Base-by-base conservation (phyloP, 1,284 basidiomycete genomes). In the Ustilago hordei region DNA sequence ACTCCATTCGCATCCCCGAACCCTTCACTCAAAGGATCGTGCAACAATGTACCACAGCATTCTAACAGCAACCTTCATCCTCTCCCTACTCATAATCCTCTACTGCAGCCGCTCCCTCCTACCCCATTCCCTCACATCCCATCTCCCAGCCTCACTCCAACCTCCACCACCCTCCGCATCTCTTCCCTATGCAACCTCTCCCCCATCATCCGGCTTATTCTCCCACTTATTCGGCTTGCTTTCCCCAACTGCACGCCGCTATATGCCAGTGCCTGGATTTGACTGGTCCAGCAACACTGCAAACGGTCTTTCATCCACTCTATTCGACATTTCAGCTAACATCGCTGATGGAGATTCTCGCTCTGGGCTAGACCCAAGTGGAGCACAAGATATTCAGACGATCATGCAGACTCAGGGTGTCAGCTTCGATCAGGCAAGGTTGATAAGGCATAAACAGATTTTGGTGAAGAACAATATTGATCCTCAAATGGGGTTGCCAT, bases 251-350 rank as follows among this genome's bases (percentile, higher is more conserved):
- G n/a, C 58, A 5, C 57, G n/a, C n/a, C 35, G 52, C 35, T 77
- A 73, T 53, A 12, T 50, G 0, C 56, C 55, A 3, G 7, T 74
- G 0, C 56, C 68, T 5, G 59, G 41, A 34, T 78, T 65, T 45
- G 80, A 82, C 38, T 84, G 84, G 84, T 31, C 45, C 7, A 28
- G 69, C 9, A 64, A 79, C 3, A 34, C 62, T 8, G 32, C 64
- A 19, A 61, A 60, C 43, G 83, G 83, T 13, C 73, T 85, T 17
- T 66, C 74, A 11, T 79, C 75, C 4, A 56, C 70, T 1, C 64
- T 84, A 1, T 85, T 85, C 36, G 82, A 85, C 61, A 82, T 84
- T 53, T 72, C 78, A n/a, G 67, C 69, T 4, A 85, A 85, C 36
- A 76, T 85, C 9, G 69, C 55, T 12, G 75, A 78, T 13, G 69